Percentiles rank a stretch among this genome's conserved stretches.
Evolutionary conservation across 495 filamentous ascomycete species (phyloP).

Genomic region (Glarea lozoyensis): DNA sequence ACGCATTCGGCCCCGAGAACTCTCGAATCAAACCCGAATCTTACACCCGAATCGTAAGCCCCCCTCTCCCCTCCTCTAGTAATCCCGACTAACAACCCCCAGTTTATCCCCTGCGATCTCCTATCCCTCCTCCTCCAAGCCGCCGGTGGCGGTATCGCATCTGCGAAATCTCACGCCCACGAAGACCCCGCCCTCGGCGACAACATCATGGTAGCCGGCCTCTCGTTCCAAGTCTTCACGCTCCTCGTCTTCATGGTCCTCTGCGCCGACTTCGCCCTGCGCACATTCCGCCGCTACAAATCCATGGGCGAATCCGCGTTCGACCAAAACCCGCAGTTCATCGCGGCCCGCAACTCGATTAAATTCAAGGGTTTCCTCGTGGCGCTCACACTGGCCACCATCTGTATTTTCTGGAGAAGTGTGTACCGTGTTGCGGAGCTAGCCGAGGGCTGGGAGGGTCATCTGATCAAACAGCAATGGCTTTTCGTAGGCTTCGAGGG

Average conservation of each 20-base stretch:
- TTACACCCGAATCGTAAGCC: conserved; percentile 29
- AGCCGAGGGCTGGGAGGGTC: conserved; percentile 25
- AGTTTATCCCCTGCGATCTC: conserved; percentile 54
- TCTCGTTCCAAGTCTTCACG: conserved; percentile 44
- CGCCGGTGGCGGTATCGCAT: conserved; percentile 49
- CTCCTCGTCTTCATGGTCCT: conserved; percentile 10
- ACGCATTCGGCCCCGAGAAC: conserved; percentile 48
- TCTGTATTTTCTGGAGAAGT: conserved; percentile 29
- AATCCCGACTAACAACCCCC: neutral
- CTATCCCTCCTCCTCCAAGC: conserved; percentile 56
- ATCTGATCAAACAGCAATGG: conserved; percentile 38
- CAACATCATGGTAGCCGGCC: conserved; percentile 58
- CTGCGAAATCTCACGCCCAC: conserved; percentile 30
- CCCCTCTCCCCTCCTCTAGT: neutral
- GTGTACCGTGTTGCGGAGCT: conserved; percentile 30
- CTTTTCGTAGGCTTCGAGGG: conserved; percentile 51
- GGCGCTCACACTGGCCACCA: conserved; percentile 15
- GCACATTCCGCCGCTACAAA: conserved; percentile 10
- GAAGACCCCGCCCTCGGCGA: conserved; percentile 30
- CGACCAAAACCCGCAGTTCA: conserved; percentile 14
- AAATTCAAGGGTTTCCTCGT: conserved; percentile 17
- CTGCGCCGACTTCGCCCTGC: conserved; percentile 7
- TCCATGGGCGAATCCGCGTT: conserved; percentile 10
- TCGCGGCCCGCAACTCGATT: conserved; percentile 1
- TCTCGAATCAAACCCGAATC: conserved; percentile 48